These are phyloP conservation scores for Pestalotiopsis sp. DNA, from an alignment of 2,329 filamentous ascomycete species.

Conservation along the genomic window DNA sequence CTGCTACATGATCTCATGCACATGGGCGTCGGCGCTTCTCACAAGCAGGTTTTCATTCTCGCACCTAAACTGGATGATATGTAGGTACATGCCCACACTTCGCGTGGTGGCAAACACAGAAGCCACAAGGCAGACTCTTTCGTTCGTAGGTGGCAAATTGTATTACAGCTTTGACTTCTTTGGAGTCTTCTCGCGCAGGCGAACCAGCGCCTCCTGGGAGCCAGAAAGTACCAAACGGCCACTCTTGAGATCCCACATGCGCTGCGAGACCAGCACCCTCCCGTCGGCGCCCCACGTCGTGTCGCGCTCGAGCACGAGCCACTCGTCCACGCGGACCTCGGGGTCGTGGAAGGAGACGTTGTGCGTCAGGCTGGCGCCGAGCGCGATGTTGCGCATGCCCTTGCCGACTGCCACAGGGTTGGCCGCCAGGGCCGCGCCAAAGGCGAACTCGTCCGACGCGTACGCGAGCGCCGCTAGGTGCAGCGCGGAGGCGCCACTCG, in stretches of 20 bases:
- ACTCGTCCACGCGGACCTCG: constrained; percentile 9
- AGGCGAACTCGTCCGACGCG: constrained; percentile 18
- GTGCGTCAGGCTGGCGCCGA: constrained; percentile 20
- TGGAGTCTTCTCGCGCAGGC: neutral
- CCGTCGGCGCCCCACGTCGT: constrained; percentile 19
- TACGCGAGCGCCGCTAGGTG: constrained; percentile 19
- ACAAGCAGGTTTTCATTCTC: too few species aligned
- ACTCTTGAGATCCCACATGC: constrained; percentile 9
- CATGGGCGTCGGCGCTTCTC: too few species aligned
- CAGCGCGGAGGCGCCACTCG: neutral
- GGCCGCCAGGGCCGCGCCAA: constrained; percentile 14
- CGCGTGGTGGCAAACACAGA: too few species aligned
- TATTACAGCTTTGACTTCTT: neutral
- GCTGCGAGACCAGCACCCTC: constrained; percentile 16
- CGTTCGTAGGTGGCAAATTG: too few species aligned
- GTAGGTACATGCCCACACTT: too few species aligned
- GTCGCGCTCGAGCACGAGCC: constrained; percentile 17
- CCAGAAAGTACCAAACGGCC: constrained; percentile 15
- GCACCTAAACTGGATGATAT: too few species aligned
- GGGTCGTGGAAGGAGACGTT: constrained; percentile 20
- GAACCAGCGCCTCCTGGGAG: constrained; percentile 16
- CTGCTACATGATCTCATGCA: too few species aligned
- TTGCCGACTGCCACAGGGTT: constrained; percentile 10
- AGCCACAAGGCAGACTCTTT: too few species aligned
- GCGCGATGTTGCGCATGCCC: constrained; percentile 13